Percentiles rank a stretch among this genome's conserved stretches.
Conservation (phyloP, 1,284 basidiomycete genomes). For the Coniferiporia weirii region DNA sequence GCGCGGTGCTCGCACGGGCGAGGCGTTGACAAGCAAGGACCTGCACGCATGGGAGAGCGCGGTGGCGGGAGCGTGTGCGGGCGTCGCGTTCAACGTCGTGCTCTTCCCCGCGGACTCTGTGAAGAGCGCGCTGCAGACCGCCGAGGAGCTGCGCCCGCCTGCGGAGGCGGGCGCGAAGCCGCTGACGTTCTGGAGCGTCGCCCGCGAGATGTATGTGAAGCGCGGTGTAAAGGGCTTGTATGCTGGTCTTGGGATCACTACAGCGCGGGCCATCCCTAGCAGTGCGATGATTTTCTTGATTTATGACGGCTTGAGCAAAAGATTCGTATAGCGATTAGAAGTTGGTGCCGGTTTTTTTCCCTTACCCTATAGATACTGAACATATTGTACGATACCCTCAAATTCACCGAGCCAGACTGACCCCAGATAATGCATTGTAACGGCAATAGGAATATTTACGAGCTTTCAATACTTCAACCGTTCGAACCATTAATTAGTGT, state of each 20-base stretch:
- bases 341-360: neutral
- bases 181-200: slow-evolving; percentile 67
- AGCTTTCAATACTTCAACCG: too few species aligned
- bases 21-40: slow-evolving; percentile 32
- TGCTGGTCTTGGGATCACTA: slow-evolving; percentile 93
- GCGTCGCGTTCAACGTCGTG: slow-evolving; percentile 81
- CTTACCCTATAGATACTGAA: too few species aligned
- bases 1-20: slow-evolving; percentile 17
- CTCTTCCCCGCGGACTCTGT: slow-evolving; percentile 93
- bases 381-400: too few species aligned
- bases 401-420: too few species aligned
- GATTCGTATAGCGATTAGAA: slow-evolving; percentile 32
- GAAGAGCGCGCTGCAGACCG: slow-evolving; percentile 94
- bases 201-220: slow-evolving; percentile 66
- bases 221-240: slow-evolving; percentile 86
- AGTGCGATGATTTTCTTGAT: slow-evolving; percentile 90
- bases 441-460: too few species aligned
- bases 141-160: slow-evolving; percentile 74
- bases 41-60: slow-evolving; percentile 80
- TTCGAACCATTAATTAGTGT: too few species aligned
- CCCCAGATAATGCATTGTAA: too few species aligned
- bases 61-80: slow-evolving; percentile 80
- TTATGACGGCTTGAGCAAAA: slow-evolving; percentile 70
- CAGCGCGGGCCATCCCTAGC: slow-evolving; percentile 81
- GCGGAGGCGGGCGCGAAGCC: slow-evolving; percentile 27